Evolutionary conservation across 805 yeast species (phyloP), one percentile per base, ranked within the genome.

Genomic region (Myxozyma monticola): DNA sequence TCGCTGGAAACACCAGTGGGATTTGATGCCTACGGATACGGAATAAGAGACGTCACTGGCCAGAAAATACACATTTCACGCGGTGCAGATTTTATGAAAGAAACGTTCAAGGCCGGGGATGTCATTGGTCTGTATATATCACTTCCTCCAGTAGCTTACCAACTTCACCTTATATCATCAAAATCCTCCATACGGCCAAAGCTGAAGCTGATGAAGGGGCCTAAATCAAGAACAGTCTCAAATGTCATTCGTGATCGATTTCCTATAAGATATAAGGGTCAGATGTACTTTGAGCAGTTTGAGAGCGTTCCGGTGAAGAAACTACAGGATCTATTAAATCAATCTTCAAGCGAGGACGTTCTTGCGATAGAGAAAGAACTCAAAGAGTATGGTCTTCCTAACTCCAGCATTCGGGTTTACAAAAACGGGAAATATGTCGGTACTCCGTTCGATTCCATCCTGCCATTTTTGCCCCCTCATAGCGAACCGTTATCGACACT

Each of bases 1-100:
- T 79, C 88, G 42, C 68, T 90, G 37, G 97, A 91, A 60, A 96
- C 95, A 0, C 98, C 99, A 0, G 93, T 90, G 4, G 99, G 99
- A 2, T 88, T 80, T 62, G 98, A 93, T 67, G 91, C 89, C 0
- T 93, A 89, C 69, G 91, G 96, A 0, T 91, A 93, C 67, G 97
- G 96, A 1, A 63, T 93, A 2, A 75, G 97, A 51, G 97, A 91
- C 68, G 76, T 77, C 31, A 74, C 76, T 5, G 90, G 95, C 1
- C 85, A 86, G 58, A 79, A 78, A 25, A 75, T 93, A 21, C 95
- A 93, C 57, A 68, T 84, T 37, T 83, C 91, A 51, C 76, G 90
- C 42, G 88, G 88, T 0, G 64, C 68, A 22, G 74, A 76, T 29
- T 78, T 80, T 56, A 72, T 84, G 73, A 60, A 68, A 2, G 76